These are phyloP conservation scores for Aureobasidium uvarum DNA, from an alignment of 2,329 filamentous ascomycete species.

Conservation along the genomic window DNA sequence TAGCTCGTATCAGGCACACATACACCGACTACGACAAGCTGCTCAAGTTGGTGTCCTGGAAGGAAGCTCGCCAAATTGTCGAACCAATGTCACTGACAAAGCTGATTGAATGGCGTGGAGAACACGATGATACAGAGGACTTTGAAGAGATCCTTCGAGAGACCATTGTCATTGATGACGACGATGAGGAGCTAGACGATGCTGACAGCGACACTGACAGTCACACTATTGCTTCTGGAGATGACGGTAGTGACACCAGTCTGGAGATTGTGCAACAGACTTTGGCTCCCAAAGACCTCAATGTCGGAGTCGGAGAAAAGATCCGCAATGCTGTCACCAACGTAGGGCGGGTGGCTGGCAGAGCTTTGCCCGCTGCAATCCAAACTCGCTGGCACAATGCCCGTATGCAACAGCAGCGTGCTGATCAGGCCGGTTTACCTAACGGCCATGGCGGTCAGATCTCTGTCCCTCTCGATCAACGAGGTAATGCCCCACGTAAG, in stretches of 20 bases:
- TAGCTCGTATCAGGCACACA: constrained; percentile 60
- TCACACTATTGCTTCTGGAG: not conserved
- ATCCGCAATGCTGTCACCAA: not conserved
- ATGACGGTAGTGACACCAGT: constrained; percentile 24
- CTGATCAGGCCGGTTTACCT: not conserved
- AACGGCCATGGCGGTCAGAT: constrained; percentile 11
- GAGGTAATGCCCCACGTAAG: constrained; percentile 22
- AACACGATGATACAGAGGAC: constrained; percentile 53
- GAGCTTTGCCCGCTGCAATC: constrained; percentile 17
- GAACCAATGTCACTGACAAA: constrained; percentile 57
- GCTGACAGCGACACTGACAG: constrained; percentile 22
- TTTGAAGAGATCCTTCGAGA: constrained; percentile 63
- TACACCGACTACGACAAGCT: constrained; percentile 63
- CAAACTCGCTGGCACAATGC: constrained; percentile 22
- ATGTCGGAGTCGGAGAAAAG: constrained; percentile 15
- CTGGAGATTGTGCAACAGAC: constrained; percentile 22
- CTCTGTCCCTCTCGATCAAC: constrained; percentile 22
- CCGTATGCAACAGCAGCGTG: constrained; percentile 10
- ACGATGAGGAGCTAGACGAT: constrained; percentile 48
- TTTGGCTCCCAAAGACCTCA: constrained; percentile 22
- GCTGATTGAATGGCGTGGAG: constrained; percentile 62
- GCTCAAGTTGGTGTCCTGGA: constrained; percentile 52
- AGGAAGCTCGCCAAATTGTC: constrained; percentile 55
- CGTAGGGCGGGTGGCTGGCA: not conserved
- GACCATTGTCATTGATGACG: constrained; percentile 63